phyloP scores from a whole-genome alignment of 495 filamentous ascomycete genomes.

The Penicillium paxilli region DNA sequence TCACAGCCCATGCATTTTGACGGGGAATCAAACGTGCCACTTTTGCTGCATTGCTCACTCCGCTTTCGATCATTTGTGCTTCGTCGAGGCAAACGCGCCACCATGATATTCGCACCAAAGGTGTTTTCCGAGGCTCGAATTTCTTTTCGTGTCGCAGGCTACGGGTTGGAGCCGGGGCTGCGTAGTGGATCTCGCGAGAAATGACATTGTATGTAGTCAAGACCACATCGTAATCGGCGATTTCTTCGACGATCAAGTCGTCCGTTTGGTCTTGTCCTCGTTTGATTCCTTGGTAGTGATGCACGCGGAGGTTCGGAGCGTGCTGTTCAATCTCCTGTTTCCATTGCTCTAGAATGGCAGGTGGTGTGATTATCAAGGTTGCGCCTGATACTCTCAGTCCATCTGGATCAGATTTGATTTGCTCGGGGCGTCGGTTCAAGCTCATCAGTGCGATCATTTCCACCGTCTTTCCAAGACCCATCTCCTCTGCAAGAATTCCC shows the following conservation, averaged over 20 bases:
- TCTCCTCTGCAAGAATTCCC: constrained; percentile 86
- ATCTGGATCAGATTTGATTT: constrained; percentile 24
- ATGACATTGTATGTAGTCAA: constrained; percentile 85
- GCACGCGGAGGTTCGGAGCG: constrained; percentile 58
- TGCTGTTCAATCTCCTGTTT: constrained; percentile 73
- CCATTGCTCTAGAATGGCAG: constrained; percentile 84
- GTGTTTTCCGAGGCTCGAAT: constrained; percentile 68
- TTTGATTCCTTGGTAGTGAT: constrained; percentile 51
- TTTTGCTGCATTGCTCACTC: constrained; percentile 77
- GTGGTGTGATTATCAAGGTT: constrained; percentile 86
- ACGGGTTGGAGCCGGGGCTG: constrained; percentile 62
- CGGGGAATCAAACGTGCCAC: constrained; percentile 79
- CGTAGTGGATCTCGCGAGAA: constrained; percentile 73
- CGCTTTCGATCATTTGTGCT: constrained; percentile 92
- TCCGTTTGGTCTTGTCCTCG: constrained; percentile 38
- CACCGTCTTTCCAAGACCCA: constrained; percentile 94
- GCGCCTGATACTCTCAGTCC: constrained; percentile 46
- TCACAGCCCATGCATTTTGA: constrained; percentile 88
- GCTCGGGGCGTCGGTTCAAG: constrained; percentile 49
- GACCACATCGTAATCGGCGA: constrained; percentile 69
- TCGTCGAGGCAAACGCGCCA: constrained; percentile 94
- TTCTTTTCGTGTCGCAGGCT: constrained; percentile 64
- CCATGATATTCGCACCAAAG: constrained; percentile 78
- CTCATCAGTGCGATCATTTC: constrained; percentile 80
- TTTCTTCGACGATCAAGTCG: constrained; percentile 46